Conservation (phyloP, 257 asterid genomes). For the Haberlea rhodopensis region DNA sequence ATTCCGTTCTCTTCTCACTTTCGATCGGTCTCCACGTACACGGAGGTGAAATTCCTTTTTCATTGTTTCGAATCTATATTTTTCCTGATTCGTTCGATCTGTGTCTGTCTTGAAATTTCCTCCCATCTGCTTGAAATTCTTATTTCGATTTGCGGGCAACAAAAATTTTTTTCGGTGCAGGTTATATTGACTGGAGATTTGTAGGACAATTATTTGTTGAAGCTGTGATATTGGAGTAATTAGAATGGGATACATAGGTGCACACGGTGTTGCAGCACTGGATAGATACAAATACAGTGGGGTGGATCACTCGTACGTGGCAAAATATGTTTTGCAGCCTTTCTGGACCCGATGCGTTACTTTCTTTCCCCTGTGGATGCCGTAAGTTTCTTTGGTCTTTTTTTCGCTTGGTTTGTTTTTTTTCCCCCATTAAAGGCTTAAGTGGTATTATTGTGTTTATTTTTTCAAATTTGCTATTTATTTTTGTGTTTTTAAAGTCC, state of each 20-base stretch:
- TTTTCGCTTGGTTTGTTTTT: not conserved
- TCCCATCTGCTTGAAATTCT: not conserved
- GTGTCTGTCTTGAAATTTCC: not conserved
- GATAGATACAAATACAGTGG: conserved; percentile 91
- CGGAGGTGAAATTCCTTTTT: not conserved
- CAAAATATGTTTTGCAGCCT: conserved; percentile 87
- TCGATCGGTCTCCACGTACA: not conserved
- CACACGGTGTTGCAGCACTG: conserved; percentile 81
- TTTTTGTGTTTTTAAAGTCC: not conserved
- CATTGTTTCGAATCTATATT: not conserved
- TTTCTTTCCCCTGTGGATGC: conserved; percentile 97
- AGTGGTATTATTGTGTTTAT: too few species aligned
- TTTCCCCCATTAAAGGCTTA: too few species aligned
- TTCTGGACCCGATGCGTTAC: conserved; percentile 81
- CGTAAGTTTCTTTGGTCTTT: conserved; percentile 48
- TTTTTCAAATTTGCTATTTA: not conserved
- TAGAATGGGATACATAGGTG: conserved; percentile 84
- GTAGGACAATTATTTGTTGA: not conserved
- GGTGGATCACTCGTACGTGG: conserved; percentile 74
- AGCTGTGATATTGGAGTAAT: not conserved
- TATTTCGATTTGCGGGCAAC: not conserved
- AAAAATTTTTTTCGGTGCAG: not conserved
- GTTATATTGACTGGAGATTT: not conserved
- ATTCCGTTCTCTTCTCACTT: not conserved
- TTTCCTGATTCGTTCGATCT: not conserved